Conservation (phyloP, 176 grass and related monocot genomes). For the Hordeum vulgare region MorexV3_pseudomolecules_assembly NC_058523.1:395659387-395659886, state of each 20-base stretch:
- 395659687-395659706: neutral
- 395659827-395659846: neutral
- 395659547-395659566: neutral
- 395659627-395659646: neutral
- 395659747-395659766: neutral
- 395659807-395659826: neutral
- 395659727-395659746: neutral
- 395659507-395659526: no score
- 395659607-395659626: neutral
- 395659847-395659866: neutral
- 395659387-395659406: no score
- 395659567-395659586: neutral
- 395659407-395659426: no score
- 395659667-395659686: neutral
- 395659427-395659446: no score
- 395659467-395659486: neutral
- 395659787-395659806: neutral
- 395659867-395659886: neutral
- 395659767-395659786: neutral
- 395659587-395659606: neutral
- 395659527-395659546: no score
- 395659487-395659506: no score
- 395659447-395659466: neutral
- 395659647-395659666: neutral
- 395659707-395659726: neutral